Conservation (phyloP, 805 yeast genomes). For the Sporopachydermia lactativora region DNA sequence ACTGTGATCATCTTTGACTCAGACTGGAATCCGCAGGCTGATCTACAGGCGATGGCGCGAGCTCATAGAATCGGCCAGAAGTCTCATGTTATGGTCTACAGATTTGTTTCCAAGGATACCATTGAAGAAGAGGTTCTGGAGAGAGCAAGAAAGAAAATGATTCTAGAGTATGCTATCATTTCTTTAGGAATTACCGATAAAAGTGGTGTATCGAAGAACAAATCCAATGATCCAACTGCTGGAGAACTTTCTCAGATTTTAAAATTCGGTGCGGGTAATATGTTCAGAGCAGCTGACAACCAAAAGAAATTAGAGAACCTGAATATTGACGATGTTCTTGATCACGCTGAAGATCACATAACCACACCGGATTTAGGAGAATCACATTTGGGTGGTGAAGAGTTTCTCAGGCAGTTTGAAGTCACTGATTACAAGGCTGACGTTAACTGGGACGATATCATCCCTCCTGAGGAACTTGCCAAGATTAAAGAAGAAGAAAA, state of each 20-base stretch:
- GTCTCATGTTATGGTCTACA: slow-evolving; percentile 91
- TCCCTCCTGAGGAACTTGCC: slow-evolving; percentile 84
- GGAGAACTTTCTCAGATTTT: slow-evolving; percentile 85
- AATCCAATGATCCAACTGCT: slow-evolving; percentile 60
- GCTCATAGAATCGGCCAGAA: slow-evolving; percentile 99
- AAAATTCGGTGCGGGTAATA: slow-evolving; percentile 96
- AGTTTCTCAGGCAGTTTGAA: slow-evolving; percentile 90
- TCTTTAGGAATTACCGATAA: slow-evolving; percentile 89
- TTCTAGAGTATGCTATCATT: slow-evolving; percentile 92
- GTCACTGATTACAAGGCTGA: slow-evolving; percentile 98
- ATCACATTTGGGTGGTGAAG: slow-evolving; percentile 97
- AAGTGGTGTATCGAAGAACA: slow-evolving; percentile 30
- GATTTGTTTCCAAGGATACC: slow-evolving; percentile 96
- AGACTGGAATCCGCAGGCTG: slow-evolving; percentile 99
- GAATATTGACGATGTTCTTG: slow-evolving; percentile 89
- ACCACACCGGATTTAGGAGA: slow-evolving; percentile 96
- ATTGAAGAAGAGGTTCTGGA: slow-evolving; percentile 96
- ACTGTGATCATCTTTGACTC: slow-evolving; percentile 96
- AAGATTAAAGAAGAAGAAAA: slow-evolving; percentile 87
- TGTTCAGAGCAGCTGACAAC: slow-evolving; percentile 92
- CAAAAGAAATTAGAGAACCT: slow-evolving; percentile 91
- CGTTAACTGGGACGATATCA: slow-evolving; percentile 97
- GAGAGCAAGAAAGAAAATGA: slow-evolving; percentile 96
- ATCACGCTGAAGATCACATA: slow-evolving; percentile 93
- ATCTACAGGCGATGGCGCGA: slow-evolving; percentile 98